Conservation (phyloP, 495 filamentous ascomycete genomes). For the Collariella sp. region DNA sequence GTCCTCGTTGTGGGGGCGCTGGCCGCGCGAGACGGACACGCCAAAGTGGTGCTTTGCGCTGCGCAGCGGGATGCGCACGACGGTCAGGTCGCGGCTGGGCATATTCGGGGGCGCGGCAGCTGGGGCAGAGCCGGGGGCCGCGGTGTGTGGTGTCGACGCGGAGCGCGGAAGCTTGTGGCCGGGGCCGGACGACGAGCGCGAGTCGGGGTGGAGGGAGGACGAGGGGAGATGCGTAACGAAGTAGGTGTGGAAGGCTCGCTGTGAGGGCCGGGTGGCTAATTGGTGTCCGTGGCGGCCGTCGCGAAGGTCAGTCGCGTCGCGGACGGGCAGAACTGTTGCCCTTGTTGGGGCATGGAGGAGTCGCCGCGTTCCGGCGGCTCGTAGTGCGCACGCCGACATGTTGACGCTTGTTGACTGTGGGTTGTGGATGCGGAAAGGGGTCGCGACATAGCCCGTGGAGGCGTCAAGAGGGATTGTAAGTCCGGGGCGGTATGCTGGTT, state of each 20-base stretch:
- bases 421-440: conserved; percentile 33
- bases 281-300: neutral
- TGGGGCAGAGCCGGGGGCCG: conserved; percentile 43
- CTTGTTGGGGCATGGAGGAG: conserved; percentile 12
- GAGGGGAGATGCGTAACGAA: conserved; percentile 94
- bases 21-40: conserved; percentile 66
- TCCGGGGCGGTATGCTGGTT: neutral
- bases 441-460: conserved; percentile 41
- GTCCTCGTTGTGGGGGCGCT: conserved; percentile 84
- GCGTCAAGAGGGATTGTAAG: conserved; percentile 23
- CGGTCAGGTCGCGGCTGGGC: conserved; percentile 70
- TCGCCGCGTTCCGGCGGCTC: conserved; percentile 12
- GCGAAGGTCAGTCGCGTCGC: conserved; percentile 9
- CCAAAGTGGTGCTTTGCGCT: conserved; percentile 97
- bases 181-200: conserved; percentile 49
- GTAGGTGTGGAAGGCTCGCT: conserved; percentile 80
- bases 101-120: conserved; percentile 49
- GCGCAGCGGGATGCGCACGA: conserved; percentile 93
- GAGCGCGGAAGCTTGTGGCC: conserved; percentile 77
- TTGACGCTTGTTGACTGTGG: neutral
- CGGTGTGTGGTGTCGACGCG: conserved; percentile 71
- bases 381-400: conserved; percentile 14
- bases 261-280: conserved; percentile 17
- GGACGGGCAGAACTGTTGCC: conserved; percentile 9
- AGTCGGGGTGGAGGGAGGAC: conserved; percentile 86